These are phyloP conservation scores for Heliocybe sulcata DNA, from an alignment of 1,284 basidiomycete genomes.

Conservation along the genomic window DNA sequence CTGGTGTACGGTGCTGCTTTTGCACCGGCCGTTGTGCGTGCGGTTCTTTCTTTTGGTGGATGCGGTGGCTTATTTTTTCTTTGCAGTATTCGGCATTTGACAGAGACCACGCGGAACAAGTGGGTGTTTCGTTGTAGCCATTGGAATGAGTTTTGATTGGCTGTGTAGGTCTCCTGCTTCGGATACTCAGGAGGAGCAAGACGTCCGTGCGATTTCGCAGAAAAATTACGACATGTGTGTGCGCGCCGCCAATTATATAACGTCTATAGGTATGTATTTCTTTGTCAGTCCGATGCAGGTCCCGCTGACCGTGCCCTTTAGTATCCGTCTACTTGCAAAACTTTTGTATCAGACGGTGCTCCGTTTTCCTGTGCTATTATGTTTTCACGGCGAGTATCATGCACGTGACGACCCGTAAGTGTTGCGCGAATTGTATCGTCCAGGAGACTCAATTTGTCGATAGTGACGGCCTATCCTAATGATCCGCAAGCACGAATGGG, in stretches of 20 bases:
- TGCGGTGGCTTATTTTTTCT: neutral
- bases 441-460: constrained; percentile 12
- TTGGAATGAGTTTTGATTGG: constrained; percentile 18
- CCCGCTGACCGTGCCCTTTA: constrained; percentile 15
- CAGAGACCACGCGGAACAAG: constrained; percentile 1
- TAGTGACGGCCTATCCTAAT: constrained; percentile 54
- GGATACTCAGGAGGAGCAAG: constrained; percentile 37
- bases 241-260: constrained; percentile 73
- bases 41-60: neutral
- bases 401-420: constrained; percentile 64
- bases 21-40: constrained; percentile 79
- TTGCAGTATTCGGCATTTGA: constrained; percentile 9
- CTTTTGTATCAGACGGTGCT: constrained; percentile 55
- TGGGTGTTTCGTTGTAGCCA: neutral
- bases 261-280: constrained; percentile 50
- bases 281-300: neutral
- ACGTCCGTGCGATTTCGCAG: constrained; percentile 45
- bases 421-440: neutral
- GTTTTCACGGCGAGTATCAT: constrained; percentile 80
- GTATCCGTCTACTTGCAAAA: constrained; percentile 54
- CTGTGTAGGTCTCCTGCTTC: constrained; percentile 3
- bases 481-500: constrained; percentile 66
- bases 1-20: constrained; percentile 73
- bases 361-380: constrained; percentile 77
- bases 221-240: constrained; percentile 69